phyloP scores from a whole-genome alignment of 2,329 filamentous ascomycete species.

The Penicillium sp. region DNA sequence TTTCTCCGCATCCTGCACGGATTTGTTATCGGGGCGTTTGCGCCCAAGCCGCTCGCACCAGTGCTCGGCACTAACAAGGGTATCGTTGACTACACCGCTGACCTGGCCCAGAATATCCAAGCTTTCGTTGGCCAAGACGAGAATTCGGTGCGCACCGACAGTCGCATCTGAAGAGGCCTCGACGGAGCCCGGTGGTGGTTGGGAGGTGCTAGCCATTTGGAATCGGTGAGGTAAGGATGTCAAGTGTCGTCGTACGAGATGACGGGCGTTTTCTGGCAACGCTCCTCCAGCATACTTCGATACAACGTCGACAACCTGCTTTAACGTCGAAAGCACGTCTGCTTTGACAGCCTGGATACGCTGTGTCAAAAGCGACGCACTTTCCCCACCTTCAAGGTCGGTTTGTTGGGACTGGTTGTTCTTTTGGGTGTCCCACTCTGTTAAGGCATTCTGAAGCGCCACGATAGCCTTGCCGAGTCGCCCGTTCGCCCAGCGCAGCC shows the following conservation, averaged over 20 bases:
- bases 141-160: conserved; percentile 68
- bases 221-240: conserved; percentile 83
- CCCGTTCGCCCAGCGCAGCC: conserved; percentile 78
- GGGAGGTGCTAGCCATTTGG: conserved; percentile 64
- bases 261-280: conserved; percentile 81
- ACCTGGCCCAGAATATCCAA: conserved; percentile 95
- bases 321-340: conserved; percentile 76
- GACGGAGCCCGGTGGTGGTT: conserved; percentile 34
- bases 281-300: conserved; percentile 90
- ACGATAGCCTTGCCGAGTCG: conserved; percentile 75
- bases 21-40: conserved; percentile 35
- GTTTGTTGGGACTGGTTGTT: conserved; percentile 35
- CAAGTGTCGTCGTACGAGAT: conserved; percentile 79
- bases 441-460: conserved; percentile 71
- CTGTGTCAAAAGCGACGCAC: conserved; percentile 35
- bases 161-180: conserved; percentile 48
- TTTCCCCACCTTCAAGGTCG: conserved; percentile 21
- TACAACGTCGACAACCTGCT: conserved; percentile 79
- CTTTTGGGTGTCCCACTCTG: conserved; percentile 69
- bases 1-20: conserved; percentile 23
- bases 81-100: conserved; percentile 81
- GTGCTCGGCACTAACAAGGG: conserved; percentile 83
- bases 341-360: conserved; percentile 67
- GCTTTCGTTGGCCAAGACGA: conserved; percentile 85
- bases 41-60: conserved; percentile 81